phyloP scores from a whole-genome alignment of 352 stramenopile species.

The Plasmopara halstedii region DNA sequence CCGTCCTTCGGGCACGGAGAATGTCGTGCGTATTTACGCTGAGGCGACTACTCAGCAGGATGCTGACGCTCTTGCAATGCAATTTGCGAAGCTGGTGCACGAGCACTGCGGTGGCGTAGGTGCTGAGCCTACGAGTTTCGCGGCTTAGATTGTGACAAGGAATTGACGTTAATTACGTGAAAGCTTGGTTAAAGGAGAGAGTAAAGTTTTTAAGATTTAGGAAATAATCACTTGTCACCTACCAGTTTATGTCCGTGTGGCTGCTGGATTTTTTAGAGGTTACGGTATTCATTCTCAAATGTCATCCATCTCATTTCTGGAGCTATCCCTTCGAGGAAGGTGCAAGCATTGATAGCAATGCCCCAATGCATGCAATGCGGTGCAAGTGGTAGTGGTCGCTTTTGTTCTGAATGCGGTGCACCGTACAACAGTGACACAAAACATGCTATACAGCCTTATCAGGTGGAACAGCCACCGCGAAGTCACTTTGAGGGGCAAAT shows the following conservation, averaged over 20 bases:
- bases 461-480: constrained; percentile 1
- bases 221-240: neutral
- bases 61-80: constrained; percentile 86
- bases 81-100: constrained; percentile 77
- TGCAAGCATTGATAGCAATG: too few relatives aligned
- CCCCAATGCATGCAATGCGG: constrained; percentile 8
- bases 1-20: constrained; percentile 95
- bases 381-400: constrained; percentile 16
- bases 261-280: neutral
- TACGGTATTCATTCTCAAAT: neutral
- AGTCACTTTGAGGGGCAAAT: constrained; percentile 18
- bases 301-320: neutral
- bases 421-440: constrained; percentile 11
- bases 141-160: constrained; percentile 54
- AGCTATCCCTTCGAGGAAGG: neutral
- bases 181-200: too few relatives aligned
- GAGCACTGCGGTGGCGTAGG: constrained; percentile 69
- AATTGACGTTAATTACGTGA: too few relatives aligned
- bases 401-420: constrained; percentile 26
- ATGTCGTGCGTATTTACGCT: constrained; percentile 98
- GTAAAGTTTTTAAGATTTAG: neutral
- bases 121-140: constrained; percentile 51
- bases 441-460: neutral
- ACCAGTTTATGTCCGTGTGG: neutral
- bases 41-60: constrained; percentile 88